Base-by-base conservation (phyloP, 73 alveolate species). In the Stentor roeselii region DNA sequence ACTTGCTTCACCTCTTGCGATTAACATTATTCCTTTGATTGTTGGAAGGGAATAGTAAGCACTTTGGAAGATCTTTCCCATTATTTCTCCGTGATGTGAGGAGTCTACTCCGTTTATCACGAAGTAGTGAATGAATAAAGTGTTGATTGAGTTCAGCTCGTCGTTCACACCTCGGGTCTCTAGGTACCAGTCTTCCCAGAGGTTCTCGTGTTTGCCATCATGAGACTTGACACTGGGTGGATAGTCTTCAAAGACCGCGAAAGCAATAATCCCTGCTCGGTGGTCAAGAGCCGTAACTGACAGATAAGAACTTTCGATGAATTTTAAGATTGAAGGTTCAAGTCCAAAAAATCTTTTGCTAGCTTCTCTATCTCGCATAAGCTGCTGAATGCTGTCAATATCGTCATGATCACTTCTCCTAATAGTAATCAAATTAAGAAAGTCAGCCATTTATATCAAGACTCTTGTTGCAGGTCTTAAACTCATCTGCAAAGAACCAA, bases 191-290 rank as follows among this genome's bases (percentile, higher is more conserved):
- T 78, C 82, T 75, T 94, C 98, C 98, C 98, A 94, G 74, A 85
- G 82, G 88, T 94, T 92, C 83, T 92, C 95, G 59, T 92, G 95
- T 83, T 90, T 83, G 78, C 89, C 93, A 85, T 96, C 76, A 89
- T 86, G 86, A 60, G 77, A 21, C 95, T 94, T 36, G 91, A 93
- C 82, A 34, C 91, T 95, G 75, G 93, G 93, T 14, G 97, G 98
- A 83, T 78, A 90, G 78, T 95, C 98, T 86, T 92, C 95, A 77
- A 95, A 95, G 27, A 95, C 95, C 27, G 98, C 98, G 82, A 90
- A 90, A 59, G 96, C 98, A 36, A 93, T 91, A n/a, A 95, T 91
- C 11, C 75, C 76, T 36, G 95, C 95, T 40, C 93, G 86, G 36
- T 86, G 86, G 85, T 92, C 93, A 58, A 95, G 88, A 59, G 92